These are phyloP conservation scores for Crotalaria pallida DNA, from an alignment of 306 rosid genomes.

Conservation along the genomic window DNA sequence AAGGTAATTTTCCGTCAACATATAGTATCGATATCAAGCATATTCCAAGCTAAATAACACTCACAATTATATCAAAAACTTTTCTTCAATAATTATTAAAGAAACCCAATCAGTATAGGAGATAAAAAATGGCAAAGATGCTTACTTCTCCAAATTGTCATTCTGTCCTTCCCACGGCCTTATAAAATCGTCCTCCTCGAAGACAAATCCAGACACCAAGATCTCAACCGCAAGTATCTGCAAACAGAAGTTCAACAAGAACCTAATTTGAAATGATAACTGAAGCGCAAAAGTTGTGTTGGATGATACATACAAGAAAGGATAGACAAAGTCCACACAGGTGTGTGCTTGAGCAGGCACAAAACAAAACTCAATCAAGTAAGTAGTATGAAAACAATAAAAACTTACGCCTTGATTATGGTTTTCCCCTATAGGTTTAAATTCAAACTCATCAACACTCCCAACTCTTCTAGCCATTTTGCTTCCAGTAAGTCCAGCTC, in stretches of 20 bases:
- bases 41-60: slow-evolving; percentile 1
- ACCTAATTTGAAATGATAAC: not conserved
- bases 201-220: slow-evolving; percentile 74
- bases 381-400: slow-evolving; percentile 22
- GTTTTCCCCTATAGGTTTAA: slow-evolving; percentile 50
- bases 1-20: not conserved
- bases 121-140: slow-evolving; percentile 15
- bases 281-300: not conserved
- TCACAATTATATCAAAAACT: not conserved
- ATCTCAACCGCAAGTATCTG: slow-evolving; percentile 91
- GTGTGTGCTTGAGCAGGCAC: slow-evolving; percentile 4
- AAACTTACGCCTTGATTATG: slow-evolving; percentile 59
- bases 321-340: slow-evolving; percentile 1
- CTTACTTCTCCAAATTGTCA: slow-evolving; percentile 77
- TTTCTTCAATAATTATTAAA: slow-evolving; percentile 12
- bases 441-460: slow-evolving; percentile 56
- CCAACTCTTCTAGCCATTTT: slow-evolving; percentile 73
- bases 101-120: not conserved
- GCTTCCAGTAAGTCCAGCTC: slow-evolving; percentile 61
- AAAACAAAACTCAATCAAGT: not conserved
- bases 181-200: slow-evolving; percentile 70
- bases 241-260: slow-evolving; percentile 13
- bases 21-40: not conserved
- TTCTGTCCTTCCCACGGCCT: slow-evolving; percentile 85
- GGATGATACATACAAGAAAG: slow-evolving; percentile 12